Evolutionary conservation across 2,329 filamentous ascomycete genomes (phyloP).

Genomic region (Alternaria solani): DNA sequence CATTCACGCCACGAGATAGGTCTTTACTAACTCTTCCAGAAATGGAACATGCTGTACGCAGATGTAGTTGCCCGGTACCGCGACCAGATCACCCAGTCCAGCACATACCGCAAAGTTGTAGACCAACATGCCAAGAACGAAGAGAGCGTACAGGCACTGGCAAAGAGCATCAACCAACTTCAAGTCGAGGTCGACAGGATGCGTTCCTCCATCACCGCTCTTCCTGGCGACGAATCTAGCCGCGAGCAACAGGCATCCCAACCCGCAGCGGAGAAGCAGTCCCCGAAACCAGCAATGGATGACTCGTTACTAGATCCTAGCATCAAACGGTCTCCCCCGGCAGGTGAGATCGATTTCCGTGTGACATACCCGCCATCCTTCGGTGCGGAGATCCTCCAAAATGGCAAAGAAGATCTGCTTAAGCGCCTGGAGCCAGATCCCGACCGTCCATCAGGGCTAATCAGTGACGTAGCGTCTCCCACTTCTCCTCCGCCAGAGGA

Average conservation of each 20-base stretch:
- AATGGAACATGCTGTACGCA: constrained; percentile 54
- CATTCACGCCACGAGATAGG: not conserved
- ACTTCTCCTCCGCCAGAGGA: constrained; percentile 60
- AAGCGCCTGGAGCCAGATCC: constrained; percentile 59
- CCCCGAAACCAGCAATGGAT: constrained; percentile 32
- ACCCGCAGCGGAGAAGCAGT: constrained; percentile 28
- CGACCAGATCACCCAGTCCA: constrained; percentile 49
- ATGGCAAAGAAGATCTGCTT: constrained; percentile 61
- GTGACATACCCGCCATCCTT: constrained; percentile 59
- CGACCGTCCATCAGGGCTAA: constrained; percentile 50
- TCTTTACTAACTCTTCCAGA: constrained; percentile 35
- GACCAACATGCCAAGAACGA: constrained; percentile 51
- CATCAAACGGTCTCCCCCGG: constrained; percentile 49
- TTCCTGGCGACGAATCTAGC: constrained; percentile 29
- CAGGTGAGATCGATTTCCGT: constrained; percentile 58
- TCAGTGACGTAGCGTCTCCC: constrained; percentile 50
- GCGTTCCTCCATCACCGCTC: constrained; percentile 44
- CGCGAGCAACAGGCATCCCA: constrained; percentile 21
- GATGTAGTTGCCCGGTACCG: constrained; percentile 52
- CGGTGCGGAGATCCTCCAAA: constrained; percentile 58
- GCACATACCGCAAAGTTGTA: constrained; percentile 46
- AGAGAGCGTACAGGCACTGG: constrained; percentile 51
- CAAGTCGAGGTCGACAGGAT: constrained; percentile 52
- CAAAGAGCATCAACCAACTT: constrained; percentile 52
- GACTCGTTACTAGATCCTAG: constrained; percentile 46